Evolutionary conservation across 345 rosid species (phyloP), one percentile per base, ranked within the genome.

Genomic region (Camelina sativa): DNA sequence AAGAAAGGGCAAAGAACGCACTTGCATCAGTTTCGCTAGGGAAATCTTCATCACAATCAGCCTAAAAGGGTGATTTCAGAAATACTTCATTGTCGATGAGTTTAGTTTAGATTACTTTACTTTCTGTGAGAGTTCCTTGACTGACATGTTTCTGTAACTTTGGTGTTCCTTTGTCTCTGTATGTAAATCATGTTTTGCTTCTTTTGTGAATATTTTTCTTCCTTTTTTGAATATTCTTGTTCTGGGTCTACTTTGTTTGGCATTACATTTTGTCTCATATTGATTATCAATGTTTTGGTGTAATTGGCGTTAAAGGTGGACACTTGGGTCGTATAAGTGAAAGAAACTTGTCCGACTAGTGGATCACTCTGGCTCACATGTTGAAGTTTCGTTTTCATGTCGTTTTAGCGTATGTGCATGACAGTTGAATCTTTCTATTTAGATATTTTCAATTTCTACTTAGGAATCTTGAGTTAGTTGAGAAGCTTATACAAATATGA

Each of bases 21-120:
- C 81, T 92, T 65, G 93, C 99, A 23, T 94, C 99, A 1, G 97
- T 94, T 65, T 85, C 90, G 0, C 62, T 94, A 78, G 97, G 97
- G 2, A 82, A 88, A 84, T 85, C 97, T 58, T 86, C 93, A 11
- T 84, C 94, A 7, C 81, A 86, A 58, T 67, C 67, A 61, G 80
- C 63, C 51, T 72, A 61, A 61, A 62, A 28, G 64, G 62, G 48
- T 77, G 43, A 41, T 58, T 25, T 58, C 23, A 20, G 41, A 59
- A 20, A 7, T 48, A 35, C 32, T 71, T 57, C 23, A 44, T 4
- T 11, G n/a, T 54, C 20, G 3, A 41, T 71, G 60, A 71, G 76
- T 22, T 50, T 71, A 63, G 57, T 69, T 54, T 62, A 66, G 73
- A 28, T 71, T 41, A 50, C 69, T 72, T 66, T 59, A 50, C 68